A percentile compares a stretch with the other conserved stretches of the same genome.
Conservation (phyloP, 805 yeast genomes). For the Saturnispora diversa region DNA sequence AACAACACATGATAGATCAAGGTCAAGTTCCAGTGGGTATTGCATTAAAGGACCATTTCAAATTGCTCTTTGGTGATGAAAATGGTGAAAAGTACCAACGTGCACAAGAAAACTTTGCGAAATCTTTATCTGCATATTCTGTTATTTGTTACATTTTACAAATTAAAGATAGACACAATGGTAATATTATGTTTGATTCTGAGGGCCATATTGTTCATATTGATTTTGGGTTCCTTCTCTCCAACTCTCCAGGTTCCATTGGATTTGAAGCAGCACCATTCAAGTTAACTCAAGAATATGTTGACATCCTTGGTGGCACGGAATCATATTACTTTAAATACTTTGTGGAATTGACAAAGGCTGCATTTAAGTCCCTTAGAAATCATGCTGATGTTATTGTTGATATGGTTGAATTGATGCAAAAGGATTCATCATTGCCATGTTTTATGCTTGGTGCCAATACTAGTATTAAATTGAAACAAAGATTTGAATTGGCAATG, state of each 20-base stretch:
- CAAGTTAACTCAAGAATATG: slow-evolving; percentile 82
- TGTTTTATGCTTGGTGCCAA: slow-evolving; percentile 85
- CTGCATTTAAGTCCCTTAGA: slow-evolving; percentile 68
- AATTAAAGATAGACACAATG: slow-evolving; percentile 94
- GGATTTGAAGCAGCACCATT: slow-evolving; percentile 98
- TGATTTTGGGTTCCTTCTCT: slow-evolving; percentile 88
- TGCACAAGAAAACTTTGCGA: slow-evolving; percentile 81
- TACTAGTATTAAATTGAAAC: slow-evolving; percentile 70
- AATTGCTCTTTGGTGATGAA: slow-evolving; percentile 62
- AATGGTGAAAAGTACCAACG: slow-evolving; percentile 46
- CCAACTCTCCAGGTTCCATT: slow-evolving; percentile 94
- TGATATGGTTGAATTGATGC: slow-evolving; percentile 88
- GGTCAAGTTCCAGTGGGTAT: slow-evolving; percentile 70
- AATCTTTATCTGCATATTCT: slow-evolving; percentile 85
- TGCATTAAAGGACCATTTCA: slow-evolving; percentile 71
- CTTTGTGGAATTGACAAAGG: slow-evolving; percentile 57
- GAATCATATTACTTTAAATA: slow-evolving; percentile 51
- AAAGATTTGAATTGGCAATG: slow-evolving; percentile 73
- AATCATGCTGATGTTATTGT: slow-evolving; percentile 66
- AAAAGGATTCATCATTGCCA: slow-evolving; percentile 79
- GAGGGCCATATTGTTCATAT: slow-evolving; percentile 94
- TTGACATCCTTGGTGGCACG: slow-evolving; percentile 78
- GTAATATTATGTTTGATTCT: slow-evolving; percentile 92
- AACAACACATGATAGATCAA: slow-evolving; percentile 58
- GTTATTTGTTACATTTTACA: slow-evolving; percentile 83